Evolutionary conservation across 352 stramenopile genomes (phyloP).

Genomic region (Pythium vanterpoolii): DNA sequence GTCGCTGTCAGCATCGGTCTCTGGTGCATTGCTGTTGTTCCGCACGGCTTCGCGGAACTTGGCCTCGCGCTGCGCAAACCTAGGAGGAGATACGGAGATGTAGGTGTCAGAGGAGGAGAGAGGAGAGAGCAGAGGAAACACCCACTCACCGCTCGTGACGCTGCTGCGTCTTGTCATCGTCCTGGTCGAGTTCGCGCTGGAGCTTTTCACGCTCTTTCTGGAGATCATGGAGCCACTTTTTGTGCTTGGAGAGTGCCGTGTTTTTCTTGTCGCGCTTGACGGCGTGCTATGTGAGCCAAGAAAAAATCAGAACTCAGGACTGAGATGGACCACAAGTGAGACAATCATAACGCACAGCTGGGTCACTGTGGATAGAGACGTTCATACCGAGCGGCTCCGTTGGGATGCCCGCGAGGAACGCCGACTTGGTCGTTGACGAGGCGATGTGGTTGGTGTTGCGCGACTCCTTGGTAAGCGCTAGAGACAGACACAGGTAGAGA

Average conservation of each 20-base stretch:
- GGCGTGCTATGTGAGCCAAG: slow-evolving; percentile 37
- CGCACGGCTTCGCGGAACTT: slow-evolving; percentile 69
- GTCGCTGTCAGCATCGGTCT: slow-evolving; percentile 19
- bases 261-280: slow-evolving; percentile 90
- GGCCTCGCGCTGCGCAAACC: slow-evolving; percentile 71
- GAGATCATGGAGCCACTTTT: slow-evolving; percentile 92
- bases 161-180: slow-evolving; percentile 67
- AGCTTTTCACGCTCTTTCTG: slow-evolving; percentile 88
- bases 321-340: background rate
- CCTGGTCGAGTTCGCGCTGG: slow-evolving; percentile 74
- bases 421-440: slow-evolving; percentile 51
- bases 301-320: slow-evolving; percentile 6
- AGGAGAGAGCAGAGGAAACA: background rate
- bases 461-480: slow-evolving; percentile 58
- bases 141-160: slow-evolving; percentile 45
- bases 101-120: background rate
- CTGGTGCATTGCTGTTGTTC: slow-evolving; percentile 23
- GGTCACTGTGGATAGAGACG: slow-evolving; percentile 73
- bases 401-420: slow-evolving; percentile 71
- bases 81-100: slow-evolving; percentile 6
- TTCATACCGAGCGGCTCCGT: slow-evolving; percentile 72
- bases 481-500: slow-evolving; percentile 1
- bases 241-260: slow-evolving; percentile 90
- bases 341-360: slow-evolving; percentile 31
- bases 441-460: slow-evolving; percentile 35